Percentiles rank a stretch among this genome's conserved stretches.
phyloP scores from a whole-genome alignment of 2,329 filamentous ascomycete genomes.

The Amphichorda felina region DNA sequence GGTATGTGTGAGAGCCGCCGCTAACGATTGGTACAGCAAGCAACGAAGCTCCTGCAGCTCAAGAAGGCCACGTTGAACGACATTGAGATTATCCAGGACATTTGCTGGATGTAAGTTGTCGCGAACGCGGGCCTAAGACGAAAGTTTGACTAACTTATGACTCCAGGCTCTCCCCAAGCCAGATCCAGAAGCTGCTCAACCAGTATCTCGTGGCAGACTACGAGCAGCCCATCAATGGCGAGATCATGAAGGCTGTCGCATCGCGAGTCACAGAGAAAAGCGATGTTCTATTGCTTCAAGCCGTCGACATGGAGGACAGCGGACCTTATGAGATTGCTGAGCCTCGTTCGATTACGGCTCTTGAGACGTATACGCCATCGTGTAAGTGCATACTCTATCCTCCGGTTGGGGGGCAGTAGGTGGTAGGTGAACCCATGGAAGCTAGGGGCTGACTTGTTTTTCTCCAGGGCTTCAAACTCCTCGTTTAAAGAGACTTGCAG shows the following conservation, averaged over 20 bases:
- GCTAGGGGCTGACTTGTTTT: constrained; percentile 5
- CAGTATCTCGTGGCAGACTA: constrained; percentile 98
- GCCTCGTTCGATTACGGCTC: constrained; percentile 84
- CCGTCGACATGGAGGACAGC: constrained; percentile 98
- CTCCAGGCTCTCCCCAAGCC: constrained; percentile 82
- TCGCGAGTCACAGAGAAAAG: constrained; percentile 97
- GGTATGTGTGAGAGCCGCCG: not conserved
- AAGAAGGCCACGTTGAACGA: constrained; percentile 99
- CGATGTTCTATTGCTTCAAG: constrained; percentile 82
- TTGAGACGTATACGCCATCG: constrained; percentile 96
- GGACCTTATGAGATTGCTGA: constrained; percentile 98
- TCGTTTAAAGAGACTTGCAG: constrained; percentile 86
- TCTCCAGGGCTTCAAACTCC: constrained; percentile 82
- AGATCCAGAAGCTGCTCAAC: constrained; percentile 97
- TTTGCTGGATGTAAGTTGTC: constrained; percentile 90
- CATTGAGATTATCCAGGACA: constrained; percentile 99
- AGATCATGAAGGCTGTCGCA: constrained; percentile 99
- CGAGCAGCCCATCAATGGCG: constrained; percentile 97
- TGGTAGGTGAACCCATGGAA: constrained; percentile 9
- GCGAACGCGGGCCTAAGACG: not conserved
- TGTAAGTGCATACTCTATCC: constrained; percentile 54
- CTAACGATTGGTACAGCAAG: constrained; percentile 52
- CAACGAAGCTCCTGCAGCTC: constrained; percentile 91
- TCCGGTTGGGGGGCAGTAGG: not conserved
- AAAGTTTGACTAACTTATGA: constrained; percentile 5